Evolutionary conservation across 1,284 basidiomycete species (phyloP), one percentile per base, ranked within the genome.

Genomic region (Microbotryum silenes-acaulis): DNA sequence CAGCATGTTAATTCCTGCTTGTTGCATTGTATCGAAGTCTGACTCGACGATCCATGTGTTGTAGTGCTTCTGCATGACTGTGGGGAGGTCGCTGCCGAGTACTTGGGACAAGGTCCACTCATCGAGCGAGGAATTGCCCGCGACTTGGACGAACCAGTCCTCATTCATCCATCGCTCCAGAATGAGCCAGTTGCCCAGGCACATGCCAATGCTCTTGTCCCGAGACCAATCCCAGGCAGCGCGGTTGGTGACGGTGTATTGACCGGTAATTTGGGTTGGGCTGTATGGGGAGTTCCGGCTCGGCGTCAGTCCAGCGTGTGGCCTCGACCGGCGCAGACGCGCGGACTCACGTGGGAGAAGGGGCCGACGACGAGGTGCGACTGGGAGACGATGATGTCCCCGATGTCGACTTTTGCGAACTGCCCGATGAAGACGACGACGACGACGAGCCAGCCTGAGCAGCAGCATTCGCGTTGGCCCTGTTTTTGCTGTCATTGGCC

Each of bases 161-260:
- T 77, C 76, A 50, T 72, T 62, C 71, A 77, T 74, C 77, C 77
- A 78, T 54, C 74, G 70, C 61, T 69, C 65, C 4, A 67, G 48
- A 12, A 58, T 55, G 50, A 62, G 54, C 57, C 60, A 62, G 50
- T 46, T 56, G 46, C 57, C 60, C 0, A 67, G 31, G 50, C 65
- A 69, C 65, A 67, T 65, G 5, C 67, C 67, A 23, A 67, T 57
- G 7, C 53, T 44, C 60, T 67, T 67, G 59, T 69, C 53, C 44
- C 23, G n/a, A 0, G 47, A 57, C 65, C 65, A 69, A n/a, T 61
- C 51, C 68, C 68, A 69, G 2, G 63, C 57, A 5, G 60, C 56
- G 27, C 37, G 27, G n/a, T 42, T 42, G 18, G 25, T 21, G 42
- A 56, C 54, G 54, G 54, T 37, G 51, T 53, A 53, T 23, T 29